These are phyloP conservation scores for Amyloporia xantha DNA, from an alignment of 768 basidiomycete species.

Conservation along the genomic window DNA sequence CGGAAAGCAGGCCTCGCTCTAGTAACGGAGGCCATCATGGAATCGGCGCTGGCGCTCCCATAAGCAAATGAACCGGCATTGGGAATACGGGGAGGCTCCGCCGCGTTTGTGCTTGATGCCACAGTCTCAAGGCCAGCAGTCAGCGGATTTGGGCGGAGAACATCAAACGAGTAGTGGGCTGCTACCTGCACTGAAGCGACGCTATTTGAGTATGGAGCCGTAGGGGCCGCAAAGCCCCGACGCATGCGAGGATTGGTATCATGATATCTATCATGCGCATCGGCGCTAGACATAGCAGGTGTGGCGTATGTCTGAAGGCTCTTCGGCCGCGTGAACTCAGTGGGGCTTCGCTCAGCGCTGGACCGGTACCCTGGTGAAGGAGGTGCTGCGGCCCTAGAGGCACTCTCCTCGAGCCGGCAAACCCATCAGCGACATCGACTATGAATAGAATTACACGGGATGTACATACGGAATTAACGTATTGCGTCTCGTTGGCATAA, in stretches of 20 bases:
- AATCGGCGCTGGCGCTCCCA: neutral
- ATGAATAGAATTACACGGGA: no score
- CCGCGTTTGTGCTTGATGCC: constrained; percentile 4
- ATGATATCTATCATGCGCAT: neutral
- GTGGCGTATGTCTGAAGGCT: neutral
- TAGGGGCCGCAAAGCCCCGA: no score
- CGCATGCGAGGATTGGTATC: neutral
- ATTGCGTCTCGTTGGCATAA: no score
- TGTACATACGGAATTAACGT: no score
- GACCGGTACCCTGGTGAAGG: neutral
- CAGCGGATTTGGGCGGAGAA: constrained; percentile 4
- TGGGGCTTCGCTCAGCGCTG: neutral
- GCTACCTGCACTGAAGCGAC: neutral
- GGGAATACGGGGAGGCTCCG: constrained; percentile 2
- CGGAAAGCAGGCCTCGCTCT: constrained; percentile 11
- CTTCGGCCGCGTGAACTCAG: neutral
- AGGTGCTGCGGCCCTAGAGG: neutral
- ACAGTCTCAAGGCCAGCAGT: constrained; percentile 9
- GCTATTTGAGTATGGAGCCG: neutral
- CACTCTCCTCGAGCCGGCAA: neutral
- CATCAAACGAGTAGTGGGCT: neutral
- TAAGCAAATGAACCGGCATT: neutral
- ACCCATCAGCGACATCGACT: neutral
- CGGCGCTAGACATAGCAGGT: neutral
- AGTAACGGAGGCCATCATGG: neutral